A percentile compares a stretch with the other conserved stretches of the same genome.
phyloP scores from a whole-genome alignment of 768 basidiomycete genomes.

The Collybia mongolica region DNA sequence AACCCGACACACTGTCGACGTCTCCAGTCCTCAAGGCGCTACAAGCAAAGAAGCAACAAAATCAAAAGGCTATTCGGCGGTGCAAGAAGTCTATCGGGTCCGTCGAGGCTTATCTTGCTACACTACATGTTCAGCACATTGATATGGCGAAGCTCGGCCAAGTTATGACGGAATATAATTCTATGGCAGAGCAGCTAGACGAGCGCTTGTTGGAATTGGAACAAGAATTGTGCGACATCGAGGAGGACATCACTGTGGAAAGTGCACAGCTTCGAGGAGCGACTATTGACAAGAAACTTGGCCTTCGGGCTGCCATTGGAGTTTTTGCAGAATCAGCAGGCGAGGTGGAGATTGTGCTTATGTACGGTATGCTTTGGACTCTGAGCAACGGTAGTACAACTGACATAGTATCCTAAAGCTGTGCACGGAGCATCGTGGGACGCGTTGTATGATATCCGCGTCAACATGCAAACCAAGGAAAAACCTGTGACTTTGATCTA shows the following conservation, averaged over 20 bases:
- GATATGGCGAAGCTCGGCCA: conserved; percentile 23
- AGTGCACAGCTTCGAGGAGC: conserved; percentile 12
- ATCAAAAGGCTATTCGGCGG: conserved; percentile 28
- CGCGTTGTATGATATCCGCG: conserved; percentile 39
- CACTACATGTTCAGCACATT: conserved; percentile 30
- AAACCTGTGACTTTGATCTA: conserved; percentile 33
- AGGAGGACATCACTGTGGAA: conserved; percentile 23
- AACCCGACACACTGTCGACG: conserved; percentile 15
- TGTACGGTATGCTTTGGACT: conserved; percentile 30
- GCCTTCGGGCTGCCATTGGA: conserved; percentile 27
- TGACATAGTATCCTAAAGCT: conserved; percentile 20
- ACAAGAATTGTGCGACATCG: conserved; percentile 19
- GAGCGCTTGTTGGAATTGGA: conserved; percentile 26
- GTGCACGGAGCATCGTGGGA: conserved; percentile 34
- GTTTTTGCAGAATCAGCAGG: conserved; percentile 35
- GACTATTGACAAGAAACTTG: conserved; percentile 22
- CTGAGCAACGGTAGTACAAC: neutral
- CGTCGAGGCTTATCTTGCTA: conserved; percentile 33
- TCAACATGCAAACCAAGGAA: conserved; percentile 35
- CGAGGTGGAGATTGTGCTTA: conserved; percentile 35
- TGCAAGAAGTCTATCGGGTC: conserved; percentile 23
- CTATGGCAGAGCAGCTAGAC: conserved; percentile 31
- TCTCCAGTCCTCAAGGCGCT: conserved; percentile 27
- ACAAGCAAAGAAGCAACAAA: conserved; percentile 18
- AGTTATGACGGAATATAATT: conserved; percentile 31